phyloP scores from a whole-genome alignment of 1,284 basidiomycete genomes.

The Fomitopsis palustris region DNA sequence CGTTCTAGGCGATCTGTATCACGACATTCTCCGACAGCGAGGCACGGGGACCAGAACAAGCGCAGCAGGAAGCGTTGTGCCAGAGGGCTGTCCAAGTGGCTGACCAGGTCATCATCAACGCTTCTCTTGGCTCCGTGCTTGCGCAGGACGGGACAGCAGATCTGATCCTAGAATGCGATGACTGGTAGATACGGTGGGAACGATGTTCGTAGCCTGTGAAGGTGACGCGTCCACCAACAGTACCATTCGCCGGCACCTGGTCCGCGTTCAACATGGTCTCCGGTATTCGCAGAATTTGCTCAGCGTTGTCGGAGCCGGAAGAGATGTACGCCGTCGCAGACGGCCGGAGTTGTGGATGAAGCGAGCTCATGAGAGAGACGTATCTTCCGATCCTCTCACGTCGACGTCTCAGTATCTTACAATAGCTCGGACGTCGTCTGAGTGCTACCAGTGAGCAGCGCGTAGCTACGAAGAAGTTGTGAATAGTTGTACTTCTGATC shows the following conservation, averaged over 20 bases:
- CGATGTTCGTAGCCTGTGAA: not conserved
- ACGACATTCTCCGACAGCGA: not conserved
- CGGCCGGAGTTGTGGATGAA: not conserved
- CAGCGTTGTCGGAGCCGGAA: slow-evolving; percentile 1
- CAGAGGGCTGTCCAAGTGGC: not conserved
- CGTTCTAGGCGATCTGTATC: not conserved
- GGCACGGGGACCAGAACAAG: not conserved
- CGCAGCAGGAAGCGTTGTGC: not conserved
- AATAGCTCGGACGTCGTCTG: too few relatives aligned
- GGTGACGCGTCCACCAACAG: not conserved
- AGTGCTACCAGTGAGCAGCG: too few relatives aligned
- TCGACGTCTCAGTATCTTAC: not conserved
- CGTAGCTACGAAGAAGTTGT: too few relatives aligned
- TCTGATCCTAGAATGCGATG: not conserved
- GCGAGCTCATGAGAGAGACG: not conserved
- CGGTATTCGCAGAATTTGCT: not conserved
- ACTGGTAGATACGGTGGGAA: slow-evolving; percentile 1
- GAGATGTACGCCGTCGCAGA: not conserved
- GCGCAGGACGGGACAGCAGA: not conserved
- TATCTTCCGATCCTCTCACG: not conserved
- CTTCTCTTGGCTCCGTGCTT: not conserved
- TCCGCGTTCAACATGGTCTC: not conserved
- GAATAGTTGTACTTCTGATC: too few relatives aligned
- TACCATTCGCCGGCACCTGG: not conserved
- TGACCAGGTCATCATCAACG: not conserved